Base-by-base conservation (phyloP, 208 protist species). In the Blastocrithidia nonstop region DNA sequence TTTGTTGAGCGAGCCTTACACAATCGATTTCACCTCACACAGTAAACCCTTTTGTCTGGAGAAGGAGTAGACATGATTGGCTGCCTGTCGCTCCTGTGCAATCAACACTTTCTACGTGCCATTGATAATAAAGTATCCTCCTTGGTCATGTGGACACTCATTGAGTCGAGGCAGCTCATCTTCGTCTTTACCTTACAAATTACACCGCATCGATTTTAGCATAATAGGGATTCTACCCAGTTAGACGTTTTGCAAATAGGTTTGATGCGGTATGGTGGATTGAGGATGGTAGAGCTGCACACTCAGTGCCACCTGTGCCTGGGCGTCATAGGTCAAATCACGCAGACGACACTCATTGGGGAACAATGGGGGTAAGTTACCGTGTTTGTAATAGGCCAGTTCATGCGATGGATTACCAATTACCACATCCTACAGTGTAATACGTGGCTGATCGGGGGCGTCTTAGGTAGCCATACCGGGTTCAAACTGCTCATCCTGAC, bases 51-150 rank as follows among this genome's bases (percentile, higher is more conserved):
- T 86, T 28, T 74, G 73, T 38, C 97, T 96, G 13, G 78, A 93
- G 52, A 98, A 98, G 42, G 76, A 80, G 56, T 90, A 90, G 48
- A 99, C 97, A 50, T 98, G 72, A 66, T 99, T 99, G 49, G 98
- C 99, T 11, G 88, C 89, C 35, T 99, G 77, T 31, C 93, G 83
- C 64, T 97, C 90, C 50, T 96, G 92, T 23, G 95, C 86, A 4
- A 98, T 64, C 38, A 95, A 66, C 6, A 98, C 97, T 71, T 98
- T 98, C 59, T 99, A 98, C 9, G 91, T 91, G 26, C 98, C 98
- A 55, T 96, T 97, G 36, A 99, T 87, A 32, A 99, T 80, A 58
- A 99, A 99, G 76, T 99, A 99, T 16, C 98, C 98, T 24, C 96
- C 96, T 6, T 97, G 96, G 57, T 99, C 98, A 39, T 98, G 58